Base-by-base conservation (phyloP, 768 basidiomycete genomes). In the Auriscalpium orientale region DNA sequence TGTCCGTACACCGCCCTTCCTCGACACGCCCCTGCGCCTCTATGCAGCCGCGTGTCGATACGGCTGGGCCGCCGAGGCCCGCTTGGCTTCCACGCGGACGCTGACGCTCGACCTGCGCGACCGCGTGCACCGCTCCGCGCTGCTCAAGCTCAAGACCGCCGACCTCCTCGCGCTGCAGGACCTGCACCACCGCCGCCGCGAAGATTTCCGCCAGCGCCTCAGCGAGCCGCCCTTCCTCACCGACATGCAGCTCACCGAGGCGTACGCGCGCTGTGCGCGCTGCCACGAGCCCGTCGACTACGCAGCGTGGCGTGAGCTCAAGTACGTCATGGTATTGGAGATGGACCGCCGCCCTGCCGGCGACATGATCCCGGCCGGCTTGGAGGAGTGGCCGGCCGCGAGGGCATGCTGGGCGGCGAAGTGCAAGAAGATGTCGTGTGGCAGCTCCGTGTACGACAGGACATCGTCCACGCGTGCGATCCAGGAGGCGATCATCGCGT, bases 241-340 rank as follows among this genome's bases (percentile, higher is more conserved):
- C 1, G 61, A 62, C 35, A 36, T 45, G 2, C 56, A 55, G 47
- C 81, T 85, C 40, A 69, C 68, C 58, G 69, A 70, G 33, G 68
- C 75, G 20, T 76, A 80, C 3, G 71, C 77, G n/a, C 68, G 69
- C n/a, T 86, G 84, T 61, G 72, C 75, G 28, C 69, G 77, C 46
- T 86, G 84, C 66, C 70, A 75, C 38, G 67, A 67, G 3, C 43
- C 62, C 18, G 76, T 81, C 44, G 78, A 81, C 58, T 82, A 85
- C 65, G 74, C 78, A 52, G 80, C 81, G 7, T 85, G 84, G 84
- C 73, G 81, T 61, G 81, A 84, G 64, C 72, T 86, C 54, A 85
- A 85, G 64, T 74, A 79, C 61, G 76, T 69, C 48, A 77, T 85
- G 53, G 64, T 79, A 4, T 59, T 72, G 50, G 84, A 84, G 71